phyloP scores from a whole-genome alignment of 495 filamentous ascomycete species.

The Podospora fimiseda region DNA sequence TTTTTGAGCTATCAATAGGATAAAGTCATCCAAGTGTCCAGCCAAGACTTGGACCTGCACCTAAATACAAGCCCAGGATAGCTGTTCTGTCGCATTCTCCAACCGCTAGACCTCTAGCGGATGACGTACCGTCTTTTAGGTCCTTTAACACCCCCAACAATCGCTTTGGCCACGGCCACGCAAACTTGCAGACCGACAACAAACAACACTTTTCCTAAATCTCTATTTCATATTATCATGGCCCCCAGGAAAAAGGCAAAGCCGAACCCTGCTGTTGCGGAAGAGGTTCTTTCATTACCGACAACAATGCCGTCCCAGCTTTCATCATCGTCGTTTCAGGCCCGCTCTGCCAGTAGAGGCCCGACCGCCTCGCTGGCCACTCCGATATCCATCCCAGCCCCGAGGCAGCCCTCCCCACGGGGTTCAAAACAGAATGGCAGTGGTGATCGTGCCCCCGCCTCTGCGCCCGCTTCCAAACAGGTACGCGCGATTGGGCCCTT shows the following conservation, averaged over 20 bases:
- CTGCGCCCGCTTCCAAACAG: constrained; percentile 12
- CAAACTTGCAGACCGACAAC: not conserved
- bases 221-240: constrained; percentile 28
- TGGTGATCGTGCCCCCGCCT: constrained; percentile 2
- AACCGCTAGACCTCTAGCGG: not conserved
- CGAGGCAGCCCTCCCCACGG: constrained; percentile 1
- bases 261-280: constrained; percentile 40
- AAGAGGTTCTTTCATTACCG: constrained; percentile 18
- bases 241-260: constrained; percentile 60
- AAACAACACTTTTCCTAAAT: not conserved
- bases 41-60: not conserved
- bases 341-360: not conserved
- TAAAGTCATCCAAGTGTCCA: no score
- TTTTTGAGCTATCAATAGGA: no score
- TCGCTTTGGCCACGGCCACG: not conserved
- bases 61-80: not conserved
- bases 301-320: constrained; percentile 11
- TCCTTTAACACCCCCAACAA: not conserved
- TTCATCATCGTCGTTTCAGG: constrained; percentile 3
- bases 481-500: constrained; percentile 4
- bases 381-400: constrained; percentile 9
- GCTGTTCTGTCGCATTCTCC: not conserved
- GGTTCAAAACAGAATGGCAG: constrained; percentile 4
- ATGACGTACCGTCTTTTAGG: not conserved
- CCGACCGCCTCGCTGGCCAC: constrained; percentile 2